These are phyloP conservation scores for Rhipidocladum racemiflorum DNA, from an alignment of 176 grass and related monocot genomes.

Conservation along the genomic window DNA sequence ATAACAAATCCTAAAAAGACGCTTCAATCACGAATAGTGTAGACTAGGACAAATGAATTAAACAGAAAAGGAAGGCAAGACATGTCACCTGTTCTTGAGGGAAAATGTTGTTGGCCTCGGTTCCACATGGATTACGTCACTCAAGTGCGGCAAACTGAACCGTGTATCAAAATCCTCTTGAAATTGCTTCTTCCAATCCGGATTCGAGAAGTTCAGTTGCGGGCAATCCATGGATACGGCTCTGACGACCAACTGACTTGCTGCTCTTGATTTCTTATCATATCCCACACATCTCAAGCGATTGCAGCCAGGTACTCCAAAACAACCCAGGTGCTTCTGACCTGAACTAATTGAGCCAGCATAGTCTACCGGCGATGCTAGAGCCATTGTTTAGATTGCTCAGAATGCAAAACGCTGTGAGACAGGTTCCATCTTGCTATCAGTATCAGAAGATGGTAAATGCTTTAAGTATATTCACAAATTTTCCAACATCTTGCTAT, in stretches of 20 bases:
- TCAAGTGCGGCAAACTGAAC: constrained; percentile 89
- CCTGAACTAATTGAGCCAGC: constrained; percentile 26
- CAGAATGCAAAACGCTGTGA: constrained; percentile 24
- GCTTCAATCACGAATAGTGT: neutral
- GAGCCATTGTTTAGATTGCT: constrained; percentile 46
- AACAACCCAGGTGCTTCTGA: neutral
- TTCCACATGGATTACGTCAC: constrained; percentile 71
- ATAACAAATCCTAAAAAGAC: constrained; percentile 9
- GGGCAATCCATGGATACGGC: constrained; percentile 32
- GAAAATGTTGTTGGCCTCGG: constrained; percentile 83
- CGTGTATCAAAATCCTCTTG: constrained; percentile 73
- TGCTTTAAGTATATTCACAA: neutral
- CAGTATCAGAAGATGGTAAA: constrained; percentile 11
- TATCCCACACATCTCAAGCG: neutral
- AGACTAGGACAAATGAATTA: neutral
- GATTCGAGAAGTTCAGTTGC: constrained; percentile 59
- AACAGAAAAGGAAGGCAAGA: neutral
- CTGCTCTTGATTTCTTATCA: constrained; percentile 28
- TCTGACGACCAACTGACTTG: constrained; percentile 26
- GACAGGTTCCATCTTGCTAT: constrained; percentile 19
- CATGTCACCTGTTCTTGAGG: constrained; percentile 66
- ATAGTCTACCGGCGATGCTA: constrained; percentile 36
- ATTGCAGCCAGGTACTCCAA: constrained; percentile 1
- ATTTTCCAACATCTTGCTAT: neutral
- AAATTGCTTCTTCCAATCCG: constrained; percentile 76